These are phyloP conservation scores for Amylocystis lapponica DNA, from an alignment of 768 basidiomycete genomes.

Conservation along the genomic window DNA sequence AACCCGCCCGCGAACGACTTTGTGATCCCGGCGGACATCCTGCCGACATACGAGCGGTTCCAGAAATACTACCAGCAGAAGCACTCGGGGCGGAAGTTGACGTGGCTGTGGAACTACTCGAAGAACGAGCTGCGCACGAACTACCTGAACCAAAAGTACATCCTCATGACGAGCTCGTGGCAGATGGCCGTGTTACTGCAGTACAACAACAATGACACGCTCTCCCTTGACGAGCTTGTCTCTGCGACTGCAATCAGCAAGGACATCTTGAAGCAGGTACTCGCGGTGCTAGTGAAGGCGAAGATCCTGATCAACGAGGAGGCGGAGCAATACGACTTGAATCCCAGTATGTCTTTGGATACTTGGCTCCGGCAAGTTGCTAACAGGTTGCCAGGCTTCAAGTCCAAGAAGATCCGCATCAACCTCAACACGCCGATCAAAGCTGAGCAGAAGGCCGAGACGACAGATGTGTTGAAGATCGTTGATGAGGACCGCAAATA, in stretches of 20 bases:
- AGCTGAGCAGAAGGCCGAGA: slow-evolving; percentile 90
- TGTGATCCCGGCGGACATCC: slow-evolving; percentile 82
- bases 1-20: slow-evolving; percentile 81
- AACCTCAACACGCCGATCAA: slow-evolving; percentile 91
- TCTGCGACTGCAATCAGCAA: slow-evolving; percentile 76
- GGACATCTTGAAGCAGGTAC: slow-evolving; percentile 69
- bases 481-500: slow-evolving; percentile 98
- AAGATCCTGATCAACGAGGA: slow-evolving; percentile 89
- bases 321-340: slow-evolving; percentile 85
- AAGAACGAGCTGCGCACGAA: slow-evolving; percentile 95
- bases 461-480: slow-evolving; percentile 83
- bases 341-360: slow-evolving; percentile 49
- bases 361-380: neutral
- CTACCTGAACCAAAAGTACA: slow-evolving; percentile 92
- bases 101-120: slow-evolving; percentile 98
- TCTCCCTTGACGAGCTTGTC: slow-evolving; percentile 75
- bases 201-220: slow-evolving; percentile 87
- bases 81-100: slow-evolving; percentile 91
- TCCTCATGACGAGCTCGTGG: slow-evolving; percentile 90
- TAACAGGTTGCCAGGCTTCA: slow-evolving; percentile 55
- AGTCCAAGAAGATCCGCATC: slow-evolving; percentile 90
- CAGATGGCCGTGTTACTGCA: slow-evolving; percentile 94
- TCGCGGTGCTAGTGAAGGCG: slow-evolving; percentile 63
- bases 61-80: slow-evolving; percentile 89
- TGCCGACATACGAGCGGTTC: slow-evolving; percentile 87